Base-by-base conservation (phyloP, 371 early-diverging fungal genomes). In the Mortierella sp. region DNA sequence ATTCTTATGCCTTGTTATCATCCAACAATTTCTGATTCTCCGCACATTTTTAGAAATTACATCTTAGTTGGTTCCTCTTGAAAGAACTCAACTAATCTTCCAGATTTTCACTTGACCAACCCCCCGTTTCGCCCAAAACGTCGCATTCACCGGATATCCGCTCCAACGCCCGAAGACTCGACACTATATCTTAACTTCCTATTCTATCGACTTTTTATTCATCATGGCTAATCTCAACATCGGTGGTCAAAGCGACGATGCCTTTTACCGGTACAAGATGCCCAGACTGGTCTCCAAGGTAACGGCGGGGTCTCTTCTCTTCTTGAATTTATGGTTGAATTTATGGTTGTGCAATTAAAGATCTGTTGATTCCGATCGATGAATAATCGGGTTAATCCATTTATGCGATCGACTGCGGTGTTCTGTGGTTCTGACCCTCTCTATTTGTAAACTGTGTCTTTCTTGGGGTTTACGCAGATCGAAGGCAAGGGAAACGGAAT, bases 181-280 rank as follows among this genome's bases (percentile, higher is more conserved):
- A 72, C 43, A 71, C 71, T 47, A 64, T 64, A 72, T 60, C 72
- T 19, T 65, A 72, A 72, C 56, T 56, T 56, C 26, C 23, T 59
- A 39, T 26, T 1, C 23, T 32, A 6, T 27, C 26, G 17, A 39
- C n/a, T 47, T 48, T 37, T n/a, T 66, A 62, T 76, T 72, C 72
- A 92, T 68, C 79, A 94, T 93, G 92, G 87, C 91, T 82, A 82
- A 87, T 70, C 81, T 94, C 67, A 95, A 95, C 82, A 94, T 95
- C 80, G 86, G 93, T 68, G 88, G 94, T 80, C 93, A 94, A 80
- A 88, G 88, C 71, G 86, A 93, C 60, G 99, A 99, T 84, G 82
- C 91, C 57, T 99, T 96, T 84, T 98, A 99, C 84, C 94, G 99
- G 62, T 99, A 99, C 92, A 99, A 99, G 87, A 99, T 99, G 99